Base-by-base conservation (phyloP, 163 green algal genomes). In the Volvox carteri region DNA sequence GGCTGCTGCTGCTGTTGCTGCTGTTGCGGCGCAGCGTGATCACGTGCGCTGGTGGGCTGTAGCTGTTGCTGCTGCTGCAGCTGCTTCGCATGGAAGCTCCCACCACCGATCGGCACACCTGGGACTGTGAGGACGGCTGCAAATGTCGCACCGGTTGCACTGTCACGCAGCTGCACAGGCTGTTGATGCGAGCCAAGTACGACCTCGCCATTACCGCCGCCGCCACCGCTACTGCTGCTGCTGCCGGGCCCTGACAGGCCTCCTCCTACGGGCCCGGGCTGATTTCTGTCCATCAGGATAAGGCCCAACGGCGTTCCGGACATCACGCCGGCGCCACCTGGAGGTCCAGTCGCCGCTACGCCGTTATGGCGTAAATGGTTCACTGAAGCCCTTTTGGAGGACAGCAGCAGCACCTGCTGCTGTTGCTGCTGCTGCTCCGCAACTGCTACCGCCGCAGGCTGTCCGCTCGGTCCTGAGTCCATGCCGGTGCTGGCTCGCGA, bases 91-190 rank as follows among this genome's bases (percentile, higher is more conserved):
- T 46, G 46, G 25, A 65, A 44, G 44, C 74, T 33, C 28, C 50
- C 42, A 4, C 18, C 28, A 12, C 41, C 28, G 0, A 28, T 30
- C 30, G 76, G 78, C 23, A 37, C 5, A 21, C 79, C 44, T 11
- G 44, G 14, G 5, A 78, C 18, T 4, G 62, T 78, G 16, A 87
- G 79, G 14, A 87, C 62, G 9, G 79, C 79, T 2, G 60, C 14
- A 30, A 56, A 87, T 9, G 62, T 78, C 8, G 62, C 62, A 30
- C 79, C 79, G 1, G 79, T 87, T 30, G 62, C 33, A 65, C 16
- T 87, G 62, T 87, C 79, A 3, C 79, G 62, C 16, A 87, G 42
- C 30, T 87, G 79, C n/a, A 87, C 62, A 25, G 25, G 23, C 42
- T 77, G 78, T 41, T 86, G 78, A 6, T 86, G 78, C 5, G 33